These are phyloP conservation scores for Eucalyptus microcorys DNA, from an alignment of 345 rosid genomes.

Conservation along the genomic window DNA sequence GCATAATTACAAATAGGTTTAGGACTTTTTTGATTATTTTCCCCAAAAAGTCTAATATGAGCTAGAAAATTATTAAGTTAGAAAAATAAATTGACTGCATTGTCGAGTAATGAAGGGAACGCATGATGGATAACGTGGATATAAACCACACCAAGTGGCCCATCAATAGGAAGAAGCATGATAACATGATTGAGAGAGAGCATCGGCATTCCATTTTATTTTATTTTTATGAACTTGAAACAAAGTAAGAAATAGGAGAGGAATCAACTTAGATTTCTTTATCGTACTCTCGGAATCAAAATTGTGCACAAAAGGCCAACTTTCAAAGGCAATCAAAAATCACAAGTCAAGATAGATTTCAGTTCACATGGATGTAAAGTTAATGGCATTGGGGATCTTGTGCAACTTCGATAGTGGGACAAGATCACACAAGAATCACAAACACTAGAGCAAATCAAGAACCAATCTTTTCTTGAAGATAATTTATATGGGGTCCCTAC, in stretches of 20 bases:
- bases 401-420: neutral
- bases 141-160: neutral
- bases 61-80: neutral
- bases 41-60: neutral
- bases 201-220: neutral
- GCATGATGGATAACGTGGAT: neutral
- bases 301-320: neutral
- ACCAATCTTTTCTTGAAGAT: neutral
- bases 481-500: neutral
- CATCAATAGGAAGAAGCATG: neutral
- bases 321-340: too few species aligned
- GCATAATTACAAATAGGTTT: too few species aligned
- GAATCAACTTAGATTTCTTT: neutral
- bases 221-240: neutral
- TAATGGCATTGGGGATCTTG: neutral
- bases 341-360: neutral
- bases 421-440: neutral
- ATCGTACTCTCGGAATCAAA: neutral
- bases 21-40: too few species aligned
- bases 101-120: neutral
- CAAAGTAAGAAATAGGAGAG: neutral
- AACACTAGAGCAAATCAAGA: neutral
- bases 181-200: neutral
- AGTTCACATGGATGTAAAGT: neutral
- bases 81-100: neutral